These are phyloP conservation scores for Xenoacremonium recifei DNA, from an alignment of 2,329 filamentous ascomycete species.

Conservation along the genomic window DNA sequence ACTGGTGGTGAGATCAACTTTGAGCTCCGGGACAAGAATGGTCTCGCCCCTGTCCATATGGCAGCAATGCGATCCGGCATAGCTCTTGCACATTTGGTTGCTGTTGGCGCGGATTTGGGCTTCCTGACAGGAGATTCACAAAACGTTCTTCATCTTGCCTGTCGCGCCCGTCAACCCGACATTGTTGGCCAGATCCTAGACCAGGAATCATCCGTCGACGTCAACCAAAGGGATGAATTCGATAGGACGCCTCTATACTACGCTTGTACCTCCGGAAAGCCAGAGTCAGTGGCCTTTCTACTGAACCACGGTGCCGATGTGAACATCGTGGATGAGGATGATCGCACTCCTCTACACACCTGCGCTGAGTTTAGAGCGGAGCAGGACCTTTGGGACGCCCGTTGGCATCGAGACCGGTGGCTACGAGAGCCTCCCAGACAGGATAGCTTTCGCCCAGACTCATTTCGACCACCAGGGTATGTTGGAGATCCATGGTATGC, in stretches of 20 bases:
- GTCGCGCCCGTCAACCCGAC: constrained; percentile 11
- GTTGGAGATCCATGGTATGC: background rate
- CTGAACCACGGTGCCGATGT: constrained; percentile 9
- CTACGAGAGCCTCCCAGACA: background rate
- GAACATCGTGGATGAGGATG: background rate
- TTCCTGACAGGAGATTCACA: constrained; percentile 13
- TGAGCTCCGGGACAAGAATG: constrained; percentile 10
- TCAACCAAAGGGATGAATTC: constrained; percentile 14
- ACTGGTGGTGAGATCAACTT: constrained; percentile 4
- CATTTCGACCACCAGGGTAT: background rate
- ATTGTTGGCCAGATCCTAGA: constrained; percentile 12
- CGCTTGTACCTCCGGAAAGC: constrained; percentile 17
- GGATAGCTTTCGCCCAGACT: background rate
- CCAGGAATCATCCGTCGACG: background rate
- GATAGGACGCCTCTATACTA: constrained; percentile 19
- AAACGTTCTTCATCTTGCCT: constrained; percentile 18
- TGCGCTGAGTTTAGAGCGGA: constrained; percentile 12
- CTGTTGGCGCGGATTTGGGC: constrained; percentile 5
- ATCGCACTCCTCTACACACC: constrained; percentile 13
- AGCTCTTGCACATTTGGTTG: constrained; percentile 7
- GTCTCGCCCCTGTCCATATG: constrained; percentile 14
- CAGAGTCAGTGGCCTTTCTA: constrained; percentile 14
- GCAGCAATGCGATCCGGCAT: constrained; percentile 12
- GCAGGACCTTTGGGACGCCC: constrained; percentile 11
- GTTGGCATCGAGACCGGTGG: background rate